Base-by-base conservation (phyloP, 2,329 filamentous ascomycete species). In the Arthrobotrys megalospora region DNA sequence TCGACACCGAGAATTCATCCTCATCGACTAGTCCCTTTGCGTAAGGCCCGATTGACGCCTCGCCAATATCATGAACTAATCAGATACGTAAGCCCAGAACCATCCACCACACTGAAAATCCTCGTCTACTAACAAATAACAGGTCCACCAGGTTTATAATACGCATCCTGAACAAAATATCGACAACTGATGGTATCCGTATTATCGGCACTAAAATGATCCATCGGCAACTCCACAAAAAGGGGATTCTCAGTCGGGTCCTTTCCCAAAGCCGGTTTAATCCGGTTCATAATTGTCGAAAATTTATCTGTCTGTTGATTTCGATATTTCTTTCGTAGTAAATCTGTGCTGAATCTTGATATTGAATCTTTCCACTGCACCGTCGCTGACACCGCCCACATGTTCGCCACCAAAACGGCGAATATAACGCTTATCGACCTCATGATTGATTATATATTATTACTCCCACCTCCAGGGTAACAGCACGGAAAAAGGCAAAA, bases 111-210 rank as follows among this genome's bases (percentile, higher is more conserved):
- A 8, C 24, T 14, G 1, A 47, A 8, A 66, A 48, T 21, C 12
- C 16, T 19, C 24, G 8, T 21, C 7, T 78, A 77, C 80, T 52
- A 68, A 82, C 81, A 80, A 14, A 82, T 80, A 50, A 82, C 76
- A 0, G 81, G 81, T 0, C 81, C 81, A 36, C 81, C 81, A 10
- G 76, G 65, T 36, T 81, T 34, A 66, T 82, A 82, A 41, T 72
- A 81, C 4, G 63, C 63, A 43, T 80, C 81, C 34, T 82, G 80
- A n/a, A 82, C 80, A 73, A 77, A 82, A 53, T 82, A 82, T 11
- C 81, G 71, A 50, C 79, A 75, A 6, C 43, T n/a, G 38, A 82
- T 80, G 2, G 67, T 82, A 11, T 71, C 75, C 1, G 65, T 65
- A 16, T 60, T 79, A 8, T 16, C 16, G 21, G 78, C 48, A 53